Base-by-base conservation (phyloP, 2,329 filamentous ascomycete species). In the Claviceps lovelessii region DNA sequence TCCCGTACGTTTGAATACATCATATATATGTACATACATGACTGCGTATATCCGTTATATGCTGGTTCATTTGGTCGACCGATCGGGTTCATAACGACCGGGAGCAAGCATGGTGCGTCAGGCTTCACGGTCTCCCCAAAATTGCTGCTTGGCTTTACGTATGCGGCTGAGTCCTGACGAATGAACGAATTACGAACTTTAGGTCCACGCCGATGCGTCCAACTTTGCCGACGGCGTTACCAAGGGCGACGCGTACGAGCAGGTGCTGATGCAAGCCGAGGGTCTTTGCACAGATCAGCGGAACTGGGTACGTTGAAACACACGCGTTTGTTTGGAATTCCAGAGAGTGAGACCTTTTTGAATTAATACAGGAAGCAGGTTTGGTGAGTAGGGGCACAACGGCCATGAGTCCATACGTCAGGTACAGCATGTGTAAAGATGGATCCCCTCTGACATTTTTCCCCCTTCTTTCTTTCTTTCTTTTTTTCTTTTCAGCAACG, bases 201-300 rank as follows among this genome's bases (percentile, higher is more conserved):
- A 83, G 85, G 84, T 88, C 56, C 88, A 91, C 71, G 87, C 88
- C 52, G 86, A 91, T 65, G 81, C 86, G 3, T 87, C 86, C 53
- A 88, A 81, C 62, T 91, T 91, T 68, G 76, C 73, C 51, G 64
- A 76, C 15, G 81, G 80, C 59, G 68, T 88, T 57, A 80, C 76
- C 53, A 91, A 90, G 68, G 74, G 80, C 56, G 80, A 87, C 58
- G 86, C 84, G 29, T 90, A 90, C 60, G 76, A 79, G 58, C 86
- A 90, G 62, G 81, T 91, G 1, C 70, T 90, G 13, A 74, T 84
- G 52, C 84, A 90, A 64, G 83, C 85, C 0, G 76, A 79, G 58
- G 81, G 81, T 1, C 72, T 93, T 1, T 82, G 89, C 60, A 77
- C 82, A 29, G 86, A 77, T 7, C 87, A 91, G 66, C 76, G 83